Evolutionary conservation across 805 yeast species (phyloP), one percentile per base, ranked within the genome.

Genomic region (Cyberlindnera bimundalis): DNA sequence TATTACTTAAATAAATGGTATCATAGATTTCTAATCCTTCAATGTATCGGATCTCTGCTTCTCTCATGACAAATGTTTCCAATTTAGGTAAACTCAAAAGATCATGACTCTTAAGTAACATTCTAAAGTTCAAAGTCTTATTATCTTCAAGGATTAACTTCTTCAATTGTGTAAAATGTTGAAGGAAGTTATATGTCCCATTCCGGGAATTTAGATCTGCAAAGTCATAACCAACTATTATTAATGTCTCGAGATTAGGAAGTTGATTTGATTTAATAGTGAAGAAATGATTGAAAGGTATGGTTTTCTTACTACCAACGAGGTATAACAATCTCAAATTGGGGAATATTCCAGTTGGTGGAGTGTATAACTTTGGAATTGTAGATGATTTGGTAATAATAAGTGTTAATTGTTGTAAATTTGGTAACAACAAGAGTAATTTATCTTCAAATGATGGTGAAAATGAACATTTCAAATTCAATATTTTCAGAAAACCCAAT

Each of bases 191-290:
- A 29, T 43, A 51, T 7, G 42, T 47, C 5, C 48, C 53, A 33
- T 51, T 54, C 0, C 13, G 14, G 2, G 37, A 23, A 35, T 48
- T 51, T 12, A 57, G 9, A 1, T 33, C 21, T 3, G 42, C 25
- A 25, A 56, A 49, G 28, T 54, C 51, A 38, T 50, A 54, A 2
- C 59, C 56, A 17, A 50, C 52, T 11, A 57, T 43, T 8, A 43
- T 39, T 13, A 57, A 28, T 0, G 47, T 30, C 16, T 25, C 12
- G 11, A 57, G 28, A 20, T 50, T 52, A 9, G 58, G 55, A 2
- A 48, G 27, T 2, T 28, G 35, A 2, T 29, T 11, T 3, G 42
- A 47, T n/a, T 32, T 20, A 3, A 12, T 6, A 3, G 48, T 42
- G 34, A 55, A 50, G n/a, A 56, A 38, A 13, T 43, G 39, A 3